phyloP scores from a whole-genome alignment of 2,329 filamentous ascomycete genomes.

The Laburnicola sp. region DNA sequence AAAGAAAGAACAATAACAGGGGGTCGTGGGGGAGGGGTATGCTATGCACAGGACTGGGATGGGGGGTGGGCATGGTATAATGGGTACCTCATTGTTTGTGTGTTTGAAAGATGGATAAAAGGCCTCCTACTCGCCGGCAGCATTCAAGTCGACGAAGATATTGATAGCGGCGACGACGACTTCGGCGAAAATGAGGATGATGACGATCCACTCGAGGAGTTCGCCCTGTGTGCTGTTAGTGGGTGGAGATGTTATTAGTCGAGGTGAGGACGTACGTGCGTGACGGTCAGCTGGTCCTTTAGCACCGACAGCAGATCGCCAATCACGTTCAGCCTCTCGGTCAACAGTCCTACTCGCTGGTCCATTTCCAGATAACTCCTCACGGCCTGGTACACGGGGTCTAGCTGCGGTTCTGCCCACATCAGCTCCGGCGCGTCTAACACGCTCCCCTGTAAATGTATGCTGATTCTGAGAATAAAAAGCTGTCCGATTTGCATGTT shows the following conservation, averaged over 20 bases:
- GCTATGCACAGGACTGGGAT: constrained; percentile 3
- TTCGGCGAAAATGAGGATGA: constrained; percentile 92
- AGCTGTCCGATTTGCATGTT: constrained; percentile 99
- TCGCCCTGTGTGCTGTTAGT: constrained; percentile 43
- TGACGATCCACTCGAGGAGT: constrained; percentile 66
- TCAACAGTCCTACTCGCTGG: constrained; percentile 85
- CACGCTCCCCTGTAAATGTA: constrained; percentile 94
- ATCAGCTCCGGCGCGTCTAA: constrained; percentile 96
- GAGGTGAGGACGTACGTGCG: constrained; percentile 49
- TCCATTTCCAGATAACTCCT: constrained; percentile 98
- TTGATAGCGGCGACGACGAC: constrained; percentile 92
- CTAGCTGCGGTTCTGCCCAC: constrained; percentile 96
- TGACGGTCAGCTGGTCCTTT: constrained; percentile 93
- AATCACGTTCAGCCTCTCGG: constrained; percentile 89
- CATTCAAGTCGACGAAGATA: constrained; percentile 91
- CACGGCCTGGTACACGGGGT: constrained; percentile 94
- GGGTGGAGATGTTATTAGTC: constrained; percentile 2
- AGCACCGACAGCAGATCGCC: constrained; percentile 88
- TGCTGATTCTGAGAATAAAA: constrained; percentile 96
- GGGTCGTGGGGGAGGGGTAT: too few species aligned
- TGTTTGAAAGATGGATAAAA: too few species aligned
- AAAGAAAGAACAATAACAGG: constrained; percentile 1
- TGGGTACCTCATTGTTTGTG: too few species aligned
- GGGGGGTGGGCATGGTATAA: too few species aligned
- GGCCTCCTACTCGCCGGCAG: constrained; percentile 54